Evolutionary conservation across 306 rosid genomes (phyloP), one percentile per base, ranked within the genome.

Genomic region (Cucurbita maxima): DNA sequence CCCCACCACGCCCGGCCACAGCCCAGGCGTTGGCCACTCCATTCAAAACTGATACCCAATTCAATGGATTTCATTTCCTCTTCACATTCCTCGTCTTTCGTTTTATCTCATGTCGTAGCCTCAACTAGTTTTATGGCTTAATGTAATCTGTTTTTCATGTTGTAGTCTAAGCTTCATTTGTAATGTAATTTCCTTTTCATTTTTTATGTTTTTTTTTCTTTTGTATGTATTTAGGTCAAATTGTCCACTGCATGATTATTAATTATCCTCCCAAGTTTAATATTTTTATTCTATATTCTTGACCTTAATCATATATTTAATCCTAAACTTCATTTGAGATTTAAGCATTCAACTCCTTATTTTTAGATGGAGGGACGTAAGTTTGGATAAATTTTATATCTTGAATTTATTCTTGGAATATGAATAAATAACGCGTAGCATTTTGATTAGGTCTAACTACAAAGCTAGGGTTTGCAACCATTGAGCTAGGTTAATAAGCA

Each of bases 21-120:
- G 94, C 56, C 98, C 97, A 0, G 93, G 98, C 6, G 87, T 86
- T 43, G 98, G 98, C 2, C 97, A 89, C 78, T 78, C 89, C 56
- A 25, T 86, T 74, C 79, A 83, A 64, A 77, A 72, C 79, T 84
- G 78, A 75, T 2, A 13, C 12, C 37, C 34, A 3, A 8, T 8
- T 61, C 6, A 41, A 60, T 14, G 0, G 30, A 30, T 41, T 16
- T 41, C 3, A 2, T 19, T 9, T 69, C 34, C 5, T 53, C 47
- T 48, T 67, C 55, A 66, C 37, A 20, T 48, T 50, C 22, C 22
- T 5, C 3, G 5, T 8, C 74, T 30, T 50, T 50, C 20, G 8
- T 47, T 68, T 63, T 63, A 14, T 13, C 71, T 18, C 1, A 19
- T 48, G 19, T 22, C 48, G n/a, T 15, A 15, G 8, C 9, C 20